Evolutionary conservation across 305 asterid species (phyloP).

Genomic region (Rubia tinctorum): DNA sequence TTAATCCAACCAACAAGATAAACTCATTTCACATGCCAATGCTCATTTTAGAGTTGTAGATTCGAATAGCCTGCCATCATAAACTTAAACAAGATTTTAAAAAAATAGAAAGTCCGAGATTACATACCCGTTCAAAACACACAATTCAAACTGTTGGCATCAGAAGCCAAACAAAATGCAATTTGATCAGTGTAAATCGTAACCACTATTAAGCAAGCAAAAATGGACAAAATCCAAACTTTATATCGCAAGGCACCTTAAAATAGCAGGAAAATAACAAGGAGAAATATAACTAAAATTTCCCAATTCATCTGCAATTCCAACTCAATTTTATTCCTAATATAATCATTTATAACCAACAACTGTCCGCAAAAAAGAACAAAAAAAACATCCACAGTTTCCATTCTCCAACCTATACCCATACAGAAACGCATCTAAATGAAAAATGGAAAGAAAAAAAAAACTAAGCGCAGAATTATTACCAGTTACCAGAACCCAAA

Average conservation of each 20-base stretch:
- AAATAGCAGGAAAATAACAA: background rate
- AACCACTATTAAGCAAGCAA: background rate
- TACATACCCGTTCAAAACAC: background rate
- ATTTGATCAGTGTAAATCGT: background rate
- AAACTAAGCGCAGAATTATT: slow-evolving; percentile 1
- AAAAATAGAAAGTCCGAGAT: background rate
- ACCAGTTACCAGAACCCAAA: slow-evolving; percentile 3
- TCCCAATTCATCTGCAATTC: background rate
- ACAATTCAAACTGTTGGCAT: slow-evolving; percentile 6
- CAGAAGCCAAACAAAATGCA: background rate
- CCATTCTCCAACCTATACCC: background rate
- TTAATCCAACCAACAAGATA: background rate
- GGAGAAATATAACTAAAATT: background rate
- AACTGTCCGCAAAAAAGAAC: background rate
- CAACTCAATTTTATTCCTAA: background rate
- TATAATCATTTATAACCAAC: background rate
- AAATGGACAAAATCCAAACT: background rate
- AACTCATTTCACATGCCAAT: slow-evolving; percentile 3
- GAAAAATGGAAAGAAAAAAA: background rate
- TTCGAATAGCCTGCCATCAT: background rate
- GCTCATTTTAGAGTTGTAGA: background rate
- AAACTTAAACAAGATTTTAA: too few relatives aligned
- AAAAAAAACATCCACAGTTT: background rate
- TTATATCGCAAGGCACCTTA: background rate
- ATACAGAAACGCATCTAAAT: background rate